Base-by-base conservation (phyloP, 306 rosid genomes). In the Quercus aquifolioides region DNA sequence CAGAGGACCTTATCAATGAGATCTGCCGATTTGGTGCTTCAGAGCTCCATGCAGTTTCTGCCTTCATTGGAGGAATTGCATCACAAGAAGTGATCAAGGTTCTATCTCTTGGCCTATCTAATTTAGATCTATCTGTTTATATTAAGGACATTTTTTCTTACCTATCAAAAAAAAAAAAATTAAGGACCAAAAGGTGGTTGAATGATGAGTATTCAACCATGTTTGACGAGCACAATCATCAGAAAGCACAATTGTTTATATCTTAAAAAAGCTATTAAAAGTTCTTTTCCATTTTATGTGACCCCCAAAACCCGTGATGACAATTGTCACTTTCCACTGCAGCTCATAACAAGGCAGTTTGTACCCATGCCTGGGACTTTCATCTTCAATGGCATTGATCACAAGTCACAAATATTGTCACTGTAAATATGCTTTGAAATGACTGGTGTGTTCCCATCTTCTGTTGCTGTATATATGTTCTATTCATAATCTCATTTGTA, bases 21-120 rank as follows among this genome's bases (percentile, higher is more conserved):
- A 95, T 93, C 94, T 93, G 99, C 83, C 94, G 99, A 74, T 95
- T 92, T 70, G 99, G 99, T 79, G 98, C 98, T 30, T 88, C 99
- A 0, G 97, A 95, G 87, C 97, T 95, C 72, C 99, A 95, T 74
- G 88, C 89, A 30, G 94, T 93, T 75, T 94, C 99, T 84, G 98
- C 99, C 76, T 91, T 95, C 86, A 82, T 90, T 46, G 99, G 99
- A 77, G 99, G 99, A 81, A 88, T 92, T 78, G 97, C 98, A 63
- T 95, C 99, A 0, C 98, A 95, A 84, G 99, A 95, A 93, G 94
- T 90, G 74, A 95, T 95, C 84, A 95, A 95, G 98, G 99, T 93
- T 78, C 73, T 75, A 1, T 41, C 71, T 83, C 74, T 56, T 46
- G 55, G 77, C 72, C 43, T 20, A n/a, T 71, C 63, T 70, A 15